phyloP scores from a whole-genome alignment of 345 rosid genomes.

The Salix exigua region DNA sequence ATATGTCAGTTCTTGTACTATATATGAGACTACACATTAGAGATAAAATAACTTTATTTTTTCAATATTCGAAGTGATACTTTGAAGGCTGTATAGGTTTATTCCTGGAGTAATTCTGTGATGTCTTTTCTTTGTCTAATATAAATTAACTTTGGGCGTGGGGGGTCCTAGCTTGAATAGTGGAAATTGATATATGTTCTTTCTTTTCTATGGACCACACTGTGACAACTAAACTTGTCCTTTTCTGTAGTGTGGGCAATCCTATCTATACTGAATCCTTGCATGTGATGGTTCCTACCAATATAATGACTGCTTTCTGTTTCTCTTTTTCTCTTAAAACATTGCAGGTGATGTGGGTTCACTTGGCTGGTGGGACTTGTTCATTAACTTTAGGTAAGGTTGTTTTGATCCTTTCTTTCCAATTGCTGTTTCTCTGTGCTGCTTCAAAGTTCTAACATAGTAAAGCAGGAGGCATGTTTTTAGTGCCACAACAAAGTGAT shows the following conservation, averaged over 20 bases:
- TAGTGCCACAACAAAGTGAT: constrained; percentile 20
- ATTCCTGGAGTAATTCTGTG: not conserved
- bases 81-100: not conserved
- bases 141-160: not conserved
- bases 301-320: constrained; percentile 6
- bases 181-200: too few species aligned
- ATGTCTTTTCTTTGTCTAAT: not conserved
- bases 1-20: too few species aligned
- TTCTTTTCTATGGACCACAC: not conserved
- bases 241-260: not conserved
- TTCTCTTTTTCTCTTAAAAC: constrained; percentile 16
- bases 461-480: constrained; percentile 1
- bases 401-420: constrained; percentile 9
- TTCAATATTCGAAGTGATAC: not conserved
- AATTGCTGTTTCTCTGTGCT: not conserved
- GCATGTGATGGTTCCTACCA: not conserved
- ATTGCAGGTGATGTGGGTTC: constrained; percentile 78
- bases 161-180: too few species aligned
- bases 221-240: not conserved
- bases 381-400: constrained; percentile 76
- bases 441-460: not conserved
- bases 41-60: not conserved
- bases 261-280: not conserved
- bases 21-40: not conserved
- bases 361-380: constrained; percentile 97